phyloP scores from a whole-genome alignment of 192 early-diverging fungal genomes.

The Dissophora ornata region DNA sequence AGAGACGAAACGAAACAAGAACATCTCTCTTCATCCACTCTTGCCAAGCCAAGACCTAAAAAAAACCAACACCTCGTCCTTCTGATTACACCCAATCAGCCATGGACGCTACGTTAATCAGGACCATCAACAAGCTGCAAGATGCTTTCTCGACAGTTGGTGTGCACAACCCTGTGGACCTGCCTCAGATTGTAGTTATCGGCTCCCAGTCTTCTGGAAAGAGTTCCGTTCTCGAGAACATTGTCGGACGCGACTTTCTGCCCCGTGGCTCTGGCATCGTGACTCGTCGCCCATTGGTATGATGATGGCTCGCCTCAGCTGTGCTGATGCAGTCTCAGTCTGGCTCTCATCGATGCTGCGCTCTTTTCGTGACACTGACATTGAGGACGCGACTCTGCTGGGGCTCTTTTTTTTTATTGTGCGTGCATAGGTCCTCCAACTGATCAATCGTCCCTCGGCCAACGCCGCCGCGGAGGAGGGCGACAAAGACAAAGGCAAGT shows the following conservation, averaged over 20 bases:
- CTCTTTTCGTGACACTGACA: too few relatives aligned
- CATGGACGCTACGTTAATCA: slow-evolving; percentile 67
- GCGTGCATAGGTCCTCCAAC: slow-evolving; percentile 79
- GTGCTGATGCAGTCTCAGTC: background rate
- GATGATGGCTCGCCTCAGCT: background rate
- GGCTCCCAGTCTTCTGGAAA: slow-evolving; percentile 93
- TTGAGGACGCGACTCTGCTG: too few relatives aligned
- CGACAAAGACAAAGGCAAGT: slow-evolving; percentile 38
- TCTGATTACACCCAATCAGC: background rate
- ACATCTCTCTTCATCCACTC: background rate
- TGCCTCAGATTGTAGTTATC: slow-evolving; percentile 90
- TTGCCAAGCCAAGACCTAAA: background rate
- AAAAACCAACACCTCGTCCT: background rate
- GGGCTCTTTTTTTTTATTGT: background rate
- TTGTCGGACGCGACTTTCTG: slow-evolving; percentile 99
- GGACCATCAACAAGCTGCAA: slow-evolving; percentile 85
- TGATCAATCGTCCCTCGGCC: slow-evolving; percentile 90
- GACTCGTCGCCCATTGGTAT: slow-evolving; percentile 93
- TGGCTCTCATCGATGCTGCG: background rate
- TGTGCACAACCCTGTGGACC: slow-evolving; percentile 89
- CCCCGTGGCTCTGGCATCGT: slow-evolving; percentile 98
- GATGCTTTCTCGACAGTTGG: slow-evolving; percentile 91
- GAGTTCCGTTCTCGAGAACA: slow-evolving; percentile 98
- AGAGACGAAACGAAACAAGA: background rate
- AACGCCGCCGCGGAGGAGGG: slow-evolving; percentile 65